phyloP scores from a whole-genome alignment of 768 basidiomycete species.

The Porpolomopsis calyptriformis region DNA sequence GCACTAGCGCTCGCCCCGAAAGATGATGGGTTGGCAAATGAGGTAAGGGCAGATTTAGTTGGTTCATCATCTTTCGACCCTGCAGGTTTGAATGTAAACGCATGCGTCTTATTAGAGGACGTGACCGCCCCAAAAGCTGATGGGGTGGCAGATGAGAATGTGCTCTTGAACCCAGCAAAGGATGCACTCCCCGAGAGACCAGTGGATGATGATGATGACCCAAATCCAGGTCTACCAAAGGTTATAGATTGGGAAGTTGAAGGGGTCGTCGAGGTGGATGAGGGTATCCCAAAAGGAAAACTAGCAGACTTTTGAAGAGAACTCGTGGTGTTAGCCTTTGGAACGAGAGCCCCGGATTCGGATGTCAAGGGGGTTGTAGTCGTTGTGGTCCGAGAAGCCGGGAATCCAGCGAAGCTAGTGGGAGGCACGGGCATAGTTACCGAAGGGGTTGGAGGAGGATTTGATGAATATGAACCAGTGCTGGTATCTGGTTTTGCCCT shows the following conservation, averaged over 20 bases:
- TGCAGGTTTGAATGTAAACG: too few species aligned
- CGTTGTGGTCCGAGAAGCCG: constrained; percentile 11
- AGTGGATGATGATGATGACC: too few species aligned
- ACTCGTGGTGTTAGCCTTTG: background rate
- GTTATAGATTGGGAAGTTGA: constrained; percentile 1
- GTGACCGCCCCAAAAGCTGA: too few species aligned
- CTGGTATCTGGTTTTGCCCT: background rate
- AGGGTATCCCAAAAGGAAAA: background rate
- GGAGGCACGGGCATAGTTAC: constrained; percentile 28
- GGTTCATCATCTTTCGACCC: too few species aligned
- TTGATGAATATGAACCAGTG: constrained; percentile 1
- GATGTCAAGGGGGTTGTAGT: constrained; percentile 10
- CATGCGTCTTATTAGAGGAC: too few species aligned
- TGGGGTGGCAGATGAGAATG: too few species aligned
- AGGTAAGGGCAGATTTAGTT: too few species aligned
- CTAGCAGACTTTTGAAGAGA: background rate
- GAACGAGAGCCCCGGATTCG: constrained; percentile 15
- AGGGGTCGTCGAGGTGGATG: background rate
- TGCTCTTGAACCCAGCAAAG: too few species aligned
- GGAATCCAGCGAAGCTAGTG: constrained; percentile 13
- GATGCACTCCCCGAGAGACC: too few species aligned
- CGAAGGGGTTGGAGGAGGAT: constrained; percentile 10
- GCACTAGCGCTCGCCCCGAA: too few species aligned
- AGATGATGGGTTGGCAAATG: too few species aligned
- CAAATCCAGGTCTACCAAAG: too few species aligned